Percentiles rank a stretch among this genome's conserved stretches.
Evolutionary conservation across 2,329 filamentous ascomycete species (phyloP).

Genomic region (Hypoxylon sp.): DNA sequence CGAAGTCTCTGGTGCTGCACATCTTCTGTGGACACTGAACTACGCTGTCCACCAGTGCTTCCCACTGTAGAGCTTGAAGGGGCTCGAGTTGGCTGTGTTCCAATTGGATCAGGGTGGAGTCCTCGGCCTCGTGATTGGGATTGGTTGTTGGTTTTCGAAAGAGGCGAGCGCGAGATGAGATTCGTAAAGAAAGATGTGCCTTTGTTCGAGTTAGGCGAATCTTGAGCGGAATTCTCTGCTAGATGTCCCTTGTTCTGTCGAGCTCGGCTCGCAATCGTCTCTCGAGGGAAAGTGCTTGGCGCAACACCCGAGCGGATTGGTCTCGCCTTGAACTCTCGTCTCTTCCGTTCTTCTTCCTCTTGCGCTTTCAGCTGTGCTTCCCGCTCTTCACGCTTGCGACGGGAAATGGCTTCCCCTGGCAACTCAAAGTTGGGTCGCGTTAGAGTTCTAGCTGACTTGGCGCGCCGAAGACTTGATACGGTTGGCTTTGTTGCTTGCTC

Average conservation of each 20-base stretch:
- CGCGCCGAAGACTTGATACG: conserved; percentile 59
- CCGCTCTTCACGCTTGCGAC: conserved; percentile 68
- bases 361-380: conserved; percentile 68
- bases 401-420: conserved; percentile 73
- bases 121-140: conserved; percentile 50
- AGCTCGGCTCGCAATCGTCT: conserved; percentile 71
- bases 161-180: conserved; percentile 53
- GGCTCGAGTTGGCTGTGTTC: conserved; percentile 54
- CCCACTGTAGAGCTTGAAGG: conserved; percentile 63
- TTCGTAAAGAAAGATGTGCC: conserved; percentile 47
- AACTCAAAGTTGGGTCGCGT: conserved; percentile 73
- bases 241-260: conserved; percentile 61
- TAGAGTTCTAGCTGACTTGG: conserved; percentile 67
- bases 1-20: conserved; percentile 66
- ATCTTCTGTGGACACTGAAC: conserved; percentile 66
- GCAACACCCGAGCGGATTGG: conserved; percentile 65
- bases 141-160: conserved; percentile 52
- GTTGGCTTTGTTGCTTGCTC: conserved; percentile 51
- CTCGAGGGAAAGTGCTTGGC: conserved; percentile 64
- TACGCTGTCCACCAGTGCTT: conserved; percentile 62
- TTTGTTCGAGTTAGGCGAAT: conserved; percentile 50
- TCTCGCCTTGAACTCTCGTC: conserved; percentile 75
- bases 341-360: conserved; percentile 72
- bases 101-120: conserved; percentile 38
- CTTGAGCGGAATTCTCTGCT: conserved; percentile 50